Evolutionary conservation across 768 basidiomycete genomes (phyloP).

Genomic region (Pisolithus marmoratus): DNA sequence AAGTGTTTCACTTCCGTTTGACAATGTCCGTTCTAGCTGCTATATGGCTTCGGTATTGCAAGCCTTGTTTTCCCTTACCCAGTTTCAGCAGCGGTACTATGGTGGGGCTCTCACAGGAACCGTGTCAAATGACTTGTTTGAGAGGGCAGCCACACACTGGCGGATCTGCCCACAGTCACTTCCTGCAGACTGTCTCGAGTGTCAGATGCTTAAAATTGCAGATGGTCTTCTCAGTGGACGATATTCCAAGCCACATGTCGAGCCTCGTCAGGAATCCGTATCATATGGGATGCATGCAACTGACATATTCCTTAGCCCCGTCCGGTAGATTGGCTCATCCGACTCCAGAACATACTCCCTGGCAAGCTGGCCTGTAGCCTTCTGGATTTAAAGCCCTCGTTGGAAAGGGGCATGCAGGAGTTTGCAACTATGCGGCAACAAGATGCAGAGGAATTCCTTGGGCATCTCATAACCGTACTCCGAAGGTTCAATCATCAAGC

Average conservation of each 20-base stretch:
- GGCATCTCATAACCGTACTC: constrained; percentile 69
- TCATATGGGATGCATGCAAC: constrained; percentile 3
- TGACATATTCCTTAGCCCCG: constrained; percentile 15
- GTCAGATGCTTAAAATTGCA: constrained; percentile 88
- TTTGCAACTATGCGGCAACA: constrained; percentile 97
- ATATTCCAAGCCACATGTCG: constrained; percentile 62
- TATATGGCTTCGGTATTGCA: constrained; percentile 97
- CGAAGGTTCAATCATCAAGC: constrained; percentile 57
- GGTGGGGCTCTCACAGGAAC: constrained; percentile 13
- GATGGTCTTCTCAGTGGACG: constrained; percentile 92
- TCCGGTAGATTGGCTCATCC: constrained; percentile 31
- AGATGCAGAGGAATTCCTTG: constrained; percentile 93
- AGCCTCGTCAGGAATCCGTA: constrained; percentile 16
- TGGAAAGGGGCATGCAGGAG: constrained; percentile 88
- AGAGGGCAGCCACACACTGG: constrained; percentile 47
- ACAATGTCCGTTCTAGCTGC: constrained; percentile 49
- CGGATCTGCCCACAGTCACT: constrained; percentile 55
- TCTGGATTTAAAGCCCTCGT: constrained; percentile 82
- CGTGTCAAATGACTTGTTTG: constrained; percentile 8
- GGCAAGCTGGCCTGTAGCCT: constrained; percentile 80
- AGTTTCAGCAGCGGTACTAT: constrained; percentile 72
- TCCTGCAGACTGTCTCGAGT: constrained; percentile 86
- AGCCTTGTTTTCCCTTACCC: constrained; percentile 71
- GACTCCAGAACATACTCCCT: constrained; percentile 18
- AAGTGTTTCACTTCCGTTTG: neutral